Conservation (phyloP, 345 rosid genomes). For the Citrus inodora region DNA sequence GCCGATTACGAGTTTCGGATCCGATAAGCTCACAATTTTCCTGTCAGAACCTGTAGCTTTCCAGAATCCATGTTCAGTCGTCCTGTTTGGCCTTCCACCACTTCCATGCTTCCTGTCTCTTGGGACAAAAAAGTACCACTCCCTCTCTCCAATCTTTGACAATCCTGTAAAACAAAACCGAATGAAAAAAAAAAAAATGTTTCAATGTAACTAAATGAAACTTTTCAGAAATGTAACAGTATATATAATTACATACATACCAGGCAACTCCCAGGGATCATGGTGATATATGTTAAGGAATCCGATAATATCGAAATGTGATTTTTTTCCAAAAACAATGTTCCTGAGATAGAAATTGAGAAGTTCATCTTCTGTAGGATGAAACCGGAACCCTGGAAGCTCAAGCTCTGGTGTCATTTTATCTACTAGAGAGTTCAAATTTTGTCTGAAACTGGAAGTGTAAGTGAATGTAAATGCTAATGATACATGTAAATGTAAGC, state of each 20-base stretch:
- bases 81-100: conserved; percentile 88
- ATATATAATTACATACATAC: conserved; percentile 23
- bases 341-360: conserved; percentile 80
- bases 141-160: conserved; percentile 80
- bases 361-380: conserved; percentile 92
- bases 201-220: neutral
- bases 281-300: conserved; percentile 68
- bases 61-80: conserved; percentile 86
- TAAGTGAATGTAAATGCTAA: neutral
- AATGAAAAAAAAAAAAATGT: neutral
- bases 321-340: conserved; percentile 49
- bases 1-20: conserved; percentile 68
- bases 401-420: conserved; percentile 36
- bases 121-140: conserved; percentile 95
- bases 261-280: conserved; percentile 81
- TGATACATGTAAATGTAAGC: neutral
- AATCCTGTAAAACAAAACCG: conserved; percentile 35
- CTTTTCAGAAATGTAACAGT: neutral
- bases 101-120: conserved; percentile 83
- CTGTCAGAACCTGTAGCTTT: conserved; percentile 96
- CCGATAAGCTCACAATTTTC: conserved; percentile 64
- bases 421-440: neutral
- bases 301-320: conserved; percentile 54
- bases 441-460: neutral
- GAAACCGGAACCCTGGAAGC: conserved; percentile 92